These are phyloP conservation scores for Pterulicium gracile DNA, from an alignment of 1,284 basidiomycete genomes.

Conservation along the genomic window DNA sequence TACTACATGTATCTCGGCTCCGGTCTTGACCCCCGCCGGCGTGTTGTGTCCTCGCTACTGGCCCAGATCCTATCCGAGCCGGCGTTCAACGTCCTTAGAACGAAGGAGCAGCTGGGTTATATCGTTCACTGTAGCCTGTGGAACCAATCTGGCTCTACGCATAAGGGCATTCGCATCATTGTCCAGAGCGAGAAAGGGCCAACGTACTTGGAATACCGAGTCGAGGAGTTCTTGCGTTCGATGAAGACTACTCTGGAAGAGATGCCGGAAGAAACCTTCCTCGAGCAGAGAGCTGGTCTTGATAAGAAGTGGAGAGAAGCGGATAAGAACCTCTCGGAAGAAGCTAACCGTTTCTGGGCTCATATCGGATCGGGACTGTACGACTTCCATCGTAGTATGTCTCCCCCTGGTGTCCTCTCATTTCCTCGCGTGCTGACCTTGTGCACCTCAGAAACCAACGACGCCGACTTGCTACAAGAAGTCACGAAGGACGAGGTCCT, in stretches of 20 bases:
- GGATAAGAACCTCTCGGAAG: conserved; percentile 58
- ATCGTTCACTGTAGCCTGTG: conserved; percentile 58
- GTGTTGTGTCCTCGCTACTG: conserved; percentile 51
- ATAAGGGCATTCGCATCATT: conserved; percentile 77
- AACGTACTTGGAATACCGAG: conserved; percentile 78
- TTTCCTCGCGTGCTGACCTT: conserved; percentile 58
- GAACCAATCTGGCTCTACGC: conserved; percentile 48
- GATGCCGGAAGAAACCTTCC: conserved; percentile 55
- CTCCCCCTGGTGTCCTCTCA: conserved; percentile 2
- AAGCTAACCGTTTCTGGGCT: conserved; percentile 66
- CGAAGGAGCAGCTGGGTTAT: conserved; percentile 95
- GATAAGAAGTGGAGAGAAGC: conserved; percentile 47
- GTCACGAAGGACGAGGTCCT: conserved; percentile 75
- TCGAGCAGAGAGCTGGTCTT: conserved; percentile 51
- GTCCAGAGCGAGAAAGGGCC: conserved; percentile 87
- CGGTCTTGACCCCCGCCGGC: conserved; percentile 39
- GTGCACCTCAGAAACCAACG: conserved; percentile 40
- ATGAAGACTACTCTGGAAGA: conserved; percentile 51
- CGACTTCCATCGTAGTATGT: conserved; percentile 56
- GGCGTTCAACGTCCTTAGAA: conserved; percentile 90
- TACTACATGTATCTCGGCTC: conserved; percentile 75
- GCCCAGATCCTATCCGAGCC: conserved; percentile 82
- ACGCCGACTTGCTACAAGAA: conserved; percentile 51
- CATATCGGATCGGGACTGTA: conserved; percentile 65
- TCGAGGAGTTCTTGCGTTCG: conserved; percentile 77